Percentiles rank a stretch among this genome's conserved stretches.
Evolutionary conservation across 441 rosid genomes (phyloP).

Genomic region (Biscutella laevigata): DNA sequence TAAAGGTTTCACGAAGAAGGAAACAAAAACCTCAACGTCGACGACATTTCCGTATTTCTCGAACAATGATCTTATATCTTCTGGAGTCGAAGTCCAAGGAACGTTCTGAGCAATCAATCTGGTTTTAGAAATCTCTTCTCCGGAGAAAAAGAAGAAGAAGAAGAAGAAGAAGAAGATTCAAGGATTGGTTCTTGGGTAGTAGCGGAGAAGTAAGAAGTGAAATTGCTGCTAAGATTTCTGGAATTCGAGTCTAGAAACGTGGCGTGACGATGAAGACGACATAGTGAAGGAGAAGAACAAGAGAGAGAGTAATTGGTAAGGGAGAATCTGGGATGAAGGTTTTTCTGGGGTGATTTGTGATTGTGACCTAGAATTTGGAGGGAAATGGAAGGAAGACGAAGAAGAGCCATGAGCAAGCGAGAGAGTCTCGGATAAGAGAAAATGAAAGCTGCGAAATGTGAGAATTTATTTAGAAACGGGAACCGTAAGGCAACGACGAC

Average conservation of each 20-base stretch:
- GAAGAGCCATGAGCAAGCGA: slow-evolving; percentile 36
- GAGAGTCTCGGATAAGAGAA: slow-evolving; percentile 27
- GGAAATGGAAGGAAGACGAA: slow-evolving; percentile 34
- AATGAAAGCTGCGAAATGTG: background rate
- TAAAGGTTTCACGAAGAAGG: background rate
- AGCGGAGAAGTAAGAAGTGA: slow-evolving; percentile 28
- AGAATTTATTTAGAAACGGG: background rate
- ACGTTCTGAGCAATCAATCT: slow-evolving; percentile 63
- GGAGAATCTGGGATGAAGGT: background rate
- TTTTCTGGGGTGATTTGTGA: slow-evolving; percentile 14
- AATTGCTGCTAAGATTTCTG: slow-evolving; percentile 22
- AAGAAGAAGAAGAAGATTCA: slow-evolving; percentile 17
- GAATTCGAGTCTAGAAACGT: slow-evolving; percentile 10
- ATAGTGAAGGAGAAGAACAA: slow-evolving; percentile 11
- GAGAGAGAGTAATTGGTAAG: background rate
- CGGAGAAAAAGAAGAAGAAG: no score
- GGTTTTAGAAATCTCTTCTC: slow-evolving; percentile 41
- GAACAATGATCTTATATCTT: slow-evolving; percentile 72
- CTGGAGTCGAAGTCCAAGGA: slow-evolving; percentile 63
- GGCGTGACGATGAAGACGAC: slow-evolving; percentile 18
- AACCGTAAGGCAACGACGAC: background rate
- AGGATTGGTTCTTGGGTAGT: slow-evolving; percentile 33
- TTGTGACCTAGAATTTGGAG: slow-evolving; percentile 24
- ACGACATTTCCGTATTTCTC: slow-evolving; percentile 56
- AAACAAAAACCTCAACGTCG: slow-evolving; percentile 55